These are phyloP conservation scores for Leccinum uliginosum DNA, from an alignment of 768 basidiomycete genomes.

Conservation along the genomic window DNA sequence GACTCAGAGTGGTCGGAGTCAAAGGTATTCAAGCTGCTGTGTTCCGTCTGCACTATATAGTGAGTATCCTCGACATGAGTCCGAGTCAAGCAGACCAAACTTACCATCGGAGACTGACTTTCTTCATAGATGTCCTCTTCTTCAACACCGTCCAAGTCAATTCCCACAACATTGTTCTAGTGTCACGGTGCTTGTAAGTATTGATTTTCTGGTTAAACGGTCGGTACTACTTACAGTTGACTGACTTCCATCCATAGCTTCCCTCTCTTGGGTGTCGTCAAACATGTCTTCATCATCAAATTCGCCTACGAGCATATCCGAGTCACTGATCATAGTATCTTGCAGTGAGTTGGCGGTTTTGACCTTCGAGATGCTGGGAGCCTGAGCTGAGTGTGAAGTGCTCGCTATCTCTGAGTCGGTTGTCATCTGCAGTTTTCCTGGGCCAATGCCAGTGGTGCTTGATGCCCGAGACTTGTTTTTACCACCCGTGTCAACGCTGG, in stretches of 20 bases:
- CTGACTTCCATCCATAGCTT: not conserved
- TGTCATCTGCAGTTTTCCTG: not conserved
- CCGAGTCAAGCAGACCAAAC: too few relatives aligned
- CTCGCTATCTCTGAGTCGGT: not conserved
- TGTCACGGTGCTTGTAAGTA: not conserved
- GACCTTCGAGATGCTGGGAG: not conserved
- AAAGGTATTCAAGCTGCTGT: too few relatives aligned
- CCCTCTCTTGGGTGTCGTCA: not conserved
- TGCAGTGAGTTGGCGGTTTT: not conserved
- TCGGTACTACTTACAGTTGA: not conserved
- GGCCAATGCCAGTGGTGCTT: not conserved
- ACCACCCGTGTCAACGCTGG: not conserved
- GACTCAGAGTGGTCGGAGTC: too few relatives aligned
- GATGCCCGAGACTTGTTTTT: not conserved
- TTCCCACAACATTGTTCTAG: too few relatives aligned
- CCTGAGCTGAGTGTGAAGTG: not conserved
- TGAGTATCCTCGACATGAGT: too few relatives aligned
- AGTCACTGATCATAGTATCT: not conserved
- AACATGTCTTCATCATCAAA: not conserved
- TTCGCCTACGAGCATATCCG: not conserved
- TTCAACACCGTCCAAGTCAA: too few relatives aligned
- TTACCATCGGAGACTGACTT: too few relatives aligned
- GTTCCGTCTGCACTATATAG: too few relatives aligned
- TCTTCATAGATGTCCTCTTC: too few relatives aligned
- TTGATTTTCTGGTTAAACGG: not conserved